These are phyloP conservation scores for Lindgomyces ingoldianus DNA, from an alignment of 495 filamentous ascomycete genomes.

Conservation along the genomic window DNA sequence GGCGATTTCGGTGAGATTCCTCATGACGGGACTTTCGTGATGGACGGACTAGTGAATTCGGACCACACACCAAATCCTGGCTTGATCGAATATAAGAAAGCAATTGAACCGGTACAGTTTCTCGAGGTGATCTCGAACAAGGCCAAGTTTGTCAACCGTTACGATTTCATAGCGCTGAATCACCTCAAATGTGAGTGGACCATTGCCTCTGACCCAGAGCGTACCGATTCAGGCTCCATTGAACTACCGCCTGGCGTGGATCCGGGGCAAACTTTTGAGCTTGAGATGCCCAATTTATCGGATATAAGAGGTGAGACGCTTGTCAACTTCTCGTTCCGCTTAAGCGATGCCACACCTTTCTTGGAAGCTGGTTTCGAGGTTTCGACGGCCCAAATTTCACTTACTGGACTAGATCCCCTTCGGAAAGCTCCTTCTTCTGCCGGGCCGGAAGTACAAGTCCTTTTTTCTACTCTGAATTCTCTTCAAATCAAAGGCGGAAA, in stretches of 20 bases:
- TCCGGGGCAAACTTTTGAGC: constrained; percentile 10
- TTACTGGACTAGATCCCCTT: background rate
- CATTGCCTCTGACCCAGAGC: constrained; percentile 33
- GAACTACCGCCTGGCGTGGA: background rate
- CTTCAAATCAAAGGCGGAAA: background rate
- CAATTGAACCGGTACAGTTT: constrained; percentile 55
- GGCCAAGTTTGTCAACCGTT: constrained; percentile 50
- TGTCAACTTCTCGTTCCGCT: constrained; percentile 20
- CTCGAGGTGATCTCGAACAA: background rate
- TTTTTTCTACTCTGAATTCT: background rate
- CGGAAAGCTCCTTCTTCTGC: background rate
- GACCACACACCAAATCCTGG: constrained; percentile 62
- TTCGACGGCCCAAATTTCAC: constrained; percentile 32
- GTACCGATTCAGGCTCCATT: background rate
- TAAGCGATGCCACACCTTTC: constrained; percentile 3
- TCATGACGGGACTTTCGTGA: constrained; percentile 65
- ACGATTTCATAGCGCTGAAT: constrained; percentile 56
- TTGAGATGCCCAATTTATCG: background rate
- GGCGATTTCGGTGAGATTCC: constrained; percentile 68
- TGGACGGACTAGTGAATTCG: constrained; percentile 63
- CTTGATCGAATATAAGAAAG: constrained; percentile 62
- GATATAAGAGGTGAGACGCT: constrained; percentile 14
- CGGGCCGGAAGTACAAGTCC: background rate
- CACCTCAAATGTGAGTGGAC: constrained; percentile 46
- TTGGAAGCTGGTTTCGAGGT: constrained; percentile 8